These are phyloP conservation scores for Deinandra increscens DNA, from an alignment of 129 eudicot genomes.

Conservation along the genomic window DNA sequence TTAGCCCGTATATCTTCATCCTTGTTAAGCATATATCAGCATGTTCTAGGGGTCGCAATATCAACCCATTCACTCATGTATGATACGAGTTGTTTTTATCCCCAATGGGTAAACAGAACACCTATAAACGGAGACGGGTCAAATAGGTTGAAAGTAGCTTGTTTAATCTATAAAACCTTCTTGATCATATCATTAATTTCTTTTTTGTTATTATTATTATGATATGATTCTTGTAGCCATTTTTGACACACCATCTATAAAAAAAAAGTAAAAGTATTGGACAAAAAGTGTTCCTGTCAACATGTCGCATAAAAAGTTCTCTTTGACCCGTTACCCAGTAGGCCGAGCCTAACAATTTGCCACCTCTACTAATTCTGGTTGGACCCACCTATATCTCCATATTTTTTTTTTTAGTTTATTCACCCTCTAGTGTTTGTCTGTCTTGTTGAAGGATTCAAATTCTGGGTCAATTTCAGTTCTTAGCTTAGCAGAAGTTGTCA, in stretches of 20 bases:
- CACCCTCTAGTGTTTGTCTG: constrained; percentile 7
- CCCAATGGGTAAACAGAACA: background rate
- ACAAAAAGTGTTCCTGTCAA: background rate
- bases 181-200: background rate
- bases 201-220: background rate
- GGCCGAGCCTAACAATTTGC: constrained; percentile 10
- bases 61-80: background rate
- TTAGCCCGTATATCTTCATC: constrained; percentile 23
- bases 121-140: background rate
- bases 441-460: constrained; percentile 51
- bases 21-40: background rate
- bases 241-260: background rate
- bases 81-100: background rate
- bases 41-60: constrained; percentile 5
- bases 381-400: background rate
- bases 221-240: background rate
- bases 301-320: background rate
- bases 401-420: background rate
- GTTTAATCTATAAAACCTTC: background rate
- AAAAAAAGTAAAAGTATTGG: background rate
- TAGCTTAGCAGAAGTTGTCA: constrained; percentile 66
- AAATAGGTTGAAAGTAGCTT: background rate
- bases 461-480: constrained; percentile 65
- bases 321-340: background rate
- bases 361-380: background rate